phyloP scores from a whole-genome alignment of 805 yeast species.

The Yueomyces sp. region DNA sequence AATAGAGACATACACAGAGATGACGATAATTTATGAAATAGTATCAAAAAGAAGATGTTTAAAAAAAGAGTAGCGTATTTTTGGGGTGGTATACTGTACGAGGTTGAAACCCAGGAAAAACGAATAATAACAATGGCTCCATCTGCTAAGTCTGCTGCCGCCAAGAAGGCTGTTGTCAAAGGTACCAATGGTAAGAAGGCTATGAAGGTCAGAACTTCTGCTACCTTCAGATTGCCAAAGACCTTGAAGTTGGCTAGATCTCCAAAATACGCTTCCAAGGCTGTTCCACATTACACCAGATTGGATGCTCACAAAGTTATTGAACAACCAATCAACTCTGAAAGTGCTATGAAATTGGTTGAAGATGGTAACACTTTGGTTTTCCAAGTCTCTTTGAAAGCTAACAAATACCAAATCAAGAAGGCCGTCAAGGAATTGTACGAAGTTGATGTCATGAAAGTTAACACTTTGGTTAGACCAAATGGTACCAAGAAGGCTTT shows the following conservation, averaged over 20 bases:
- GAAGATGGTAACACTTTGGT: slow-evolving; percentile 99
- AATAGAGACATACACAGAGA: no score
- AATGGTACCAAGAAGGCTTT: slow-evolving; percentile 99
- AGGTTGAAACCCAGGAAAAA: not conserved
- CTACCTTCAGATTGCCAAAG: slow-evolving; percentile 96
- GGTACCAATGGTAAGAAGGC: slow-evolving; percentile 90
- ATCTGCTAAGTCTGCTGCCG: slow-evolving; percentile 75
- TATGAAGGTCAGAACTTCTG: slow-evolving; percentile 83
- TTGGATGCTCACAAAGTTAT: slow-evolving; percentile 90
- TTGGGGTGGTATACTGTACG: no score
- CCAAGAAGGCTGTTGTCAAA: slow-evolving; percentile 97
- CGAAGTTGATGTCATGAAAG: slow-evolving; percentile 86
- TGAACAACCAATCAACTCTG: slow-evolving; percentile 91
- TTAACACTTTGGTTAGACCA: slow-evolving; percentile 96
- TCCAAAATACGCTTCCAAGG: slow-evolving; percentile 90
- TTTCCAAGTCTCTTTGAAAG: slow-evolving; percentile 91
- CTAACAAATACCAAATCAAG: slow-evolving; percentile 98
- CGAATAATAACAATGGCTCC: slow-evolving; percentile 1
- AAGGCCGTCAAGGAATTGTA: slow-evolving; percentile 95
- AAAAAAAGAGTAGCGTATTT: no score
- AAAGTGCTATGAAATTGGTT: slow-evolving; percentile 98
- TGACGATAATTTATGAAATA: no score
- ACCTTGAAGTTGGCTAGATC: slow-evolving; percentile 86
- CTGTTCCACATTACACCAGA: slow-evolving; percentile 97
- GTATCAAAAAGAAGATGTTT: no score